Base-by-base conservation (phyloP, 2,329 filamentous ascomycete species). In the Ascochyta lentis region DNA sequence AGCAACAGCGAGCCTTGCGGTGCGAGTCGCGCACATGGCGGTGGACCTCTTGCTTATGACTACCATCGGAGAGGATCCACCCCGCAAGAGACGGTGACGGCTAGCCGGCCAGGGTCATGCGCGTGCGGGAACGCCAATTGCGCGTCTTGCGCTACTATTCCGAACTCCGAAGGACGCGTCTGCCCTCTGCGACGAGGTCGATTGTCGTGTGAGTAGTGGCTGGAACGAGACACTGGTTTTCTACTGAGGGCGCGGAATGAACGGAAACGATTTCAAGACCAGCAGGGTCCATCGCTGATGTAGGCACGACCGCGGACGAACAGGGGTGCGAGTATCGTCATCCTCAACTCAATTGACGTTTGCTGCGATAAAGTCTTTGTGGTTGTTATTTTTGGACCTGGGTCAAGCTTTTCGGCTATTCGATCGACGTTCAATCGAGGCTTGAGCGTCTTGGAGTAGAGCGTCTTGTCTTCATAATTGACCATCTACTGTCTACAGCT, bases 21-120 rank as follows among this genome's bases (percentile, higher is more conserved):
- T 24, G 43, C 57, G 47, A 56, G 48, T 53, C 56, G 51, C 47
- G 27, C 3, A 24, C 53, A 56, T 56, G 47, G 37, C 42, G 31
- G 52, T 55, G 46, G 44, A 54, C 24, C 49, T 54, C 35, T 34
- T 37, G 33, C 47, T 50, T 50, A 56, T 39, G 46, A 47, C 29
- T 16, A 41, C 23, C 23, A 9, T 46, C 46, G 34, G 35, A 39
- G 34, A 39, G 29, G 46, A 49, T 40, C 56, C 52, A 56, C 61
- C 59, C 56, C 61, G 56, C 61, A 56, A 43, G 53, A 41, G 40
- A 50, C 47, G 47, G 47, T 63, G 54, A 57, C 53, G 54, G 54
- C 54, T 60, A 60, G 54, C 51, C 51, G 46, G 51, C 38, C 38
- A 46, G 48, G 49, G 49, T 50, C 53, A 59, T 59, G 52, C 56